Evolutionary conservation across 148 eudicot species (phyloP), one percentile per base, ranked within the genome.

Genomic region (Amaranthus hypochondriacus): DNA sequence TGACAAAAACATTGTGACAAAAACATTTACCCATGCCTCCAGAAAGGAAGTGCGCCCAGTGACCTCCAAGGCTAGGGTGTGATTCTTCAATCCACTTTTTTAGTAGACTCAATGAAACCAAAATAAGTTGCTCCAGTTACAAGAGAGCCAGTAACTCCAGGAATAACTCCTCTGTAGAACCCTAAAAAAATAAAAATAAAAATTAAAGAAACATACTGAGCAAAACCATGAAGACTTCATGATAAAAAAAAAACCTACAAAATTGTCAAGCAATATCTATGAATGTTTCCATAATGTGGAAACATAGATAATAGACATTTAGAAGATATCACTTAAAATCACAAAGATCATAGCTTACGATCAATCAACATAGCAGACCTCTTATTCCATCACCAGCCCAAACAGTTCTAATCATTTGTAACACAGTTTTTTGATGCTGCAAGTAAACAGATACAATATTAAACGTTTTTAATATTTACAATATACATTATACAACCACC

Each of bases 111-210:
- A 74, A 93, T 93, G 68, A 93, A 86, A 75, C 98, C 98, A 82
- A 93, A 93, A 70, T 93, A 93, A 49, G 98, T 93, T 75, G 98
- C 98, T 77, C 98, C 98, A 58, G 96, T 90, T 60, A 87, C 87
- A 77, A 93, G 87, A 60, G 98, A 93, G 68, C 98, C 98, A 78
- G 93, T 85, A n/a, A 93, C 70, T 53, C 90, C 94, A 71, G 96
- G 98, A 70, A 84, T 75, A 57, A 90, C 80, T 73, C 98, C 98
- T 87, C 98, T 89, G 75, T 90, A 93, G 71, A 93, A 89, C 49
- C 98, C 98, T 93, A 75, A 56, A 28, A 61, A 74, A 68, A 60
- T 21, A 75, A 57, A 28, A 42, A 78, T 28, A 69, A 62, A 3
- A 65, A 60, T 48, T 5, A 48, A 3, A 7, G 28, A 54, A 76